Evolutionary conservation across 768 basidiomycete genomes (phyloP).

Genomic region (Lactarius tabidus): DNA sequence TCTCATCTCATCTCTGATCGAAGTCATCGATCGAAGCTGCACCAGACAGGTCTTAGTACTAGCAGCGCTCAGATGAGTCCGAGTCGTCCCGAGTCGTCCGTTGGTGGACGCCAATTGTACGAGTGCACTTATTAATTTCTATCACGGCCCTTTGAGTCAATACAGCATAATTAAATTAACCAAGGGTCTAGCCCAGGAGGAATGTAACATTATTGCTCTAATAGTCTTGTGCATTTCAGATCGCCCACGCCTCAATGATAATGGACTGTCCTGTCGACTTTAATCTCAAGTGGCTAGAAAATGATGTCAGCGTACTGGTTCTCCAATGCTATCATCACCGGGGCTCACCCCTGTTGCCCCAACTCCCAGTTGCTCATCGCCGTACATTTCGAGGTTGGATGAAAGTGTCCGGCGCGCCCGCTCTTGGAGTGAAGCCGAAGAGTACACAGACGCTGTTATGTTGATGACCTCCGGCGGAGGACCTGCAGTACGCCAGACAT

Average conservation of each 20-base stretch:
- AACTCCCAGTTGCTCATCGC: not conserved
- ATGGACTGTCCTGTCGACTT: conserved; percentile 8
- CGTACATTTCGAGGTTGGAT: not conserved
- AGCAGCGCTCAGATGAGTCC: too few species aligned
- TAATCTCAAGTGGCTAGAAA: conserved; percentile 13
- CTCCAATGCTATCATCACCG: not conserved
- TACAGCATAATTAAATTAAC: not conserved
- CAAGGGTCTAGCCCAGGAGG: not conserved
- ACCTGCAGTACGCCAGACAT: conserved; percentile 10
- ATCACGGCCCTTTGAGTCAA: not conserved
- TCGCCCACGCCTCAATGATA: not conserved
- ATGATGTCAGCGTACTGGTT: not conserved
- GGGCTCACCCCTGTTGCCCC: not conserved
- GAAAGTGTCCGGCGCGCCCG: not conserved
- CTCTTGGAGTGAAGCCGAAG: not conserved
- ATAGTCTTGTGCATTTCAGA: not conserved
- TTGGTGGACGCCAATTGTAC: too few species aligned
- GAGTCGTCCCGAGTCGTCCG: too few species aligned
- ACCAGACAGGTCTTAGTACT: too few species aligned
- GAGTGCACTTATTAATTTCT: too few species aligned
- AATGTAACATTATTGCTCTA: not conserved
- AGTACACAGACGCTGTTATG: not conserved
- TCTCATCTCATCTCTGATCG: too few species aligned
- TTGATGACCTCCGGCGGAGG: not conserved
- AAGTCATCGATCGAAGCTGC: too few species aligned